Evolutionary conservation across 2,329 filamentous ascomycete genomes (phyloP).

Genomic region (Claviceps sp.): DNA sequence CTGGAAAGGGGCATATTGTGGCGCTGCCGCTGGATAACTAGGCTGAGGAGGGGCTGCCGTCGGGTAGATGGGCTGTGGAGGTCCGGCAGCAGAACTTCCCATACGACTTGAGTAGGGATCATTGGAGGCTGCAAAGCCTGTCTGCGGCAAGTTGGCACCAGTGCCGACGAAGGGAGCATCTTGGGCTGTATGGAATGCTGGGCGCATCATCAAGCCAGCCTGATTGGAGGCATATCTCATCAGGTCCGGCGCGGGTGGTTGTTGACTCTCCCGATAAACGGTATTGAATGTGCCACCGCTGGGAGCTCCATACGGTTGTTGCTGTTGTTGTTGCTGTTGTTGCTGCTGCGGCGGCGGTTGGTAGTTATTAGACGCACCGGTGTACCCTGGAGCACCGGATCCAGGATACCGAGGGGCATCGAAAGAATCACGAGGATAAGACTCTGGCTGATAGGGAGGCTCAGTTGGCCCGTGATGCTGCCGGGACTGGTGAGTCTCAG

Average conservation of each 20-base stretch:
- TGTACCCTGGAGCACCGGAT: constrained; percentile 35
- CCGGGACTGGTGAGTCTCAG: constrained; percentile 34
- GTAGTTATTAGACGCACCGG: constrained; percentile 27
- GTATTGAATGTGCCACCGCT: constrained; percentile 18
- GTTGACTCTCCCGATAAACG: constrained; percentile 19
- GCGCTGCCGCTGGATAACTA: constrained; percentile 18
- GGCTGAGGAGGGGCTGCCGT: constrained; percentile 18
- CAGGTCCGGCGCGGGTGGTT: constrained; percentile 20
- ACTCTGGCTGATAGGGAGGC: constrained; percentile 21
- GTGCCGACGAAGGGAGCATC: constrained; percentile 22
- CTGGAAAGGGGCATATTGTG: constrained; percentile 19
- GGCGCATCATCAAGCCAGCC: constrained; percentile 17
- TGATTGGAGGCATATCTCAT: constrained; percentile 18
- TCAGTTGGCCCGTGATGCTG: constrained; percentile 35
- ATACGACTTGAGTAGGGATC: constrained; percentile 20
- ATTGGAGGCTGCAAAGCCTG: constrained; percentile 11
- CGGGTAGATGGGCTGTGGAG: constrained; percentile 20
- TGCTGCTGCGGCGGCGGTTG: constrained; percentile 10
- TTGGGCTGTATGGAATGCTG: constrained; percentile 17
- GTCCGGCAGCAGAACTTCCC: constrained; percentile 16
- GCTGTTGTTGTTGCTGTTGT: constrained; percentile 3
- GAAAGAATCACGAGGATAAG: constrained; percentile 29
- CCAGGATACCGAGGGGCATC: constrained; percentile 35
- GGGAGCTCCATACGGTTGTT: constrained; percentile 16
- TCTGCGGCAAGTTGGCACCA: constrained; percentile 21